Base-by-base conservation (phyloP, 192 early-diverging fungal species). In the Obelidium mucronatum region DNA sequence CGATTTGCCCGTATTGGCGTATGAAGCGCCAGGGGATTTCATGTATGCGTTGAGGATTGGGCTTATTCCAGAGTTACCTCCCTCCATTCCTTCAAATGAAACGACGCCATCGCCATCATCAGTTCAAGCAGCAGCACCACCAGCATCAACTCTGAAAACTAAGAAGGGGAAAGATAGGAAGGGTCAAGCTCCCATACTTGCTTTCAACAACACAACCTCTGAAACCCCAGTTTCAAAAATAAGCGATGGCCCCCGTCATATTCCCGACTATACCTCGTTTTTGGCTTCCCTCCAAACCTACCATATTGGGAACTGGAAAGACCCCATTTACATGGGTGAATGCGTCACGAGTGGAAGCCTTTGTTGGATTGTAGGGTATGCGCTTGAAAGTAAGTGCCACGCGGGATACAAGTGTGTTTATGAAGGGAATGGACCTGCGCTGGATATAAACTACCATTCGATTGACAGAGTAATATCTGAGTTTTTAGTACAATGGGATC, bases 281-380 rank as follows among this genome's bases (percentile, higher is more conserved):
- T 66, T 95, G 61, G 24, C 30, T 15, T 70, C 76, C 28, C 59
- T 89, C 24, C 92, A 95, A n/a, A 89, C 97, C 35, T 98, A 89
- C 78, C 97, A 98, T 66, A 80, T 96, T 76, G 96, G 95, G 2
- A 91, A 98, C 82, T 91, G 90, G 1, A 92, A 92, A 2, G 97
- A 98, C 81, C 96, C 96, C 11, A 91, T 98, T 31, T 98, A 89
- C 80, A 84, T 92, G 72, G 97, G 97, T 33, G 84, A 88, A 31
- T 98, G 97, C 76, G 84, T 83, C 13, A 93, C 92, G 2, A 81
- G 82, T 33, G 82, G 84, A 0, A 87, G 86, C 15, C 75, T 74
- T 31, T 94, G 93, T 75, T 94, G 92, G 70, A 90, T 89, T 67
- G 89, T 84, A 26, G 90, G 86, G 1, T 93, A 93, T 72, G 92